Evolutionary conservation across 2,329 filamentous ascomycete genomes (phyloP), one percentile per base, ranked within the genome.

Genomic region (Cyanodermella asteris): DNA sequence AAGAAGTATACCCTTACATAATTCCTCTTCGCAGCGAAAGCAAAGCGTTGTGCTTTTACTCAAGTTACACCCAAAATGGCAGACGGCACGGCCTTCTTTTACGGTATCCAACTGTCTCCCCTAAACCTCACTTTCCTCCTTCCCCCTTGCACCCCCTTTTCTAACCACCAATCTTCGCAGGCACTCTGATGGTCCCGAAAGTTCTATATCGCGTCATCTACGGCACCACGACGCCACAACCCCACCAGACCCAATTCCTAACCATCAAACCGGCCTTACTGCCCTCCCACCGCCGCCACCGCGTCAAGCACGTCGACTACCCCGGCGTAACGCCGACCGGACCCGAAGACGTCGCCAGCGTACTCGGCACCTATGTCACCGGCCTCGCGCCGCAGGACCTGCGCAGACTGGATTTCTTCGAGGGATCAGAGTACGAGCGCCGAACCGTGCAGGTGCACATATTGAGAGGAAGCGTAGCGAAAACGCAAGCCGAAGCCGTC

Each of bases 171-270:
- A 17, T 13, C 17, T n/a, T 16, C 24, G n/a, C 22, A n/a, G 7
- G 17, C 24, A 15, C 8, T 3, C 13, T 5, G 32, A 93, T 93
- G 81, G 75, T 72, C n/a, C 68, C 74, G 0, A 66, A 74, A 40
- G 71, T 94, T 39, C 78, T 94, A 37, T 73, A 75, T 51, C 73
- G 74, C 17, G 81, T 91, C 21, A 77, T 77, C 47, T 77, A 82
- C 49, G 65, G 69, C 35, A 49, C 51, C 6, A 45, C 51, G 10
- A 59, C 33, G 40, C 64, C 40, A 18, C 61, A 45, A 40, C 56
- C 45, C 45, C 58, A 51, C 33, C 58, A 60, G 41, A 52, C 49
- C 30, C 44, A 46, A 8, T 47, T 64, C 23, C 53, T 84, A 18
- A 65, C 65, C 33, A 63, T 80, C 43, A 59, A 58, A 0, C 76